Percentiles rank a stretch among this genome's conserved stretches.
phyloP scores from a whole-genome alignment of 2,329 filamentous ascomycete genomes.

The Arthrobotrys conoides region DNA sequence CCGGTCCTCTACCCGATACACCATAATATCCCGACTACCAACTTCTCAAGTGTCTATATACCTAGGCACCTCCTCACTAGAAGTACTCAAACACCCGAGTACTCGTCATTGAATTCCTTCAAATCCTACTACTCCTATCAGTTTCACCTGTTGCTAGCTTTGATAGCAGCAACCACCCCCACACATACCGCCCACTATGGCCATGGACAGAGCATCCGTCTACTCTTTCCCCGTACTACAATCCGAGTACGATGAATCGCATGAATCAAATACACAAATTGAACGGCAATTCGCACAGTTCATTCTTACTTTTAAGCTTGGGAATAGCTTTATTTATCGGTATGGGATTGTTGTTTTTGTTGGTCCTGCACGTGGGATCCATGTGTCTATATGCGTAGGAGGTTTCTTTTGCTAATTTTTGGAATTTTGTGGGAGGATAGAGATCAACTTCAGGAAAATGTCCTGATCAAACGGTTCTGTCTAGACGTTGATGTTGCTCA shows the following conservation, averaged over 20 bases:
- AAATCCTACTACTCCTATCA: neutral
- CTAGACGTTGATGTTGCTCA: conserved; percentile 97
- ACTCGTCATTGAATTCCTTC: neutral
- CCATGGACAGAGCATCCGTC: conserved; percentile 88
- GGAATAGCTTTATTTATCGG: conserved; percentile 96
- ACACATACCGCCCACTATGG: conserved; percentile 38
- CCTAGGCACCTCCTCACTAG: neutral
- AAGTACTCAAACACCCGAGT: neutral
- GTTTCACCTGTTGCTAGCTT: conserved; percentile 1
- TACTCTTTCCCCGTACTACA: conserved; percentile 83
- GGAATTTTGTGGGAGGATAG: conserved; percentile 68
- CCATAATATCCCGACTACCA: neutral
- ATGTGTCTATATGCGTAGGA: conserved; percentile 2
- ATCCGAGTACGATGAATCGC: conserved; percentile 75
- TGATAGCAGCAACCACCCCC: neutral
- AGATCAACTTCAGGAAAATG: conserved; percentile 96
- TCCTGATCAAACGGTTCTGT: conserved; percentile 91
- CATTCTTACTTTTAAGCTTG: conserved; percentile 91
- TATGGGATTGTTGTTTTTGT: conserved; percentile 66
- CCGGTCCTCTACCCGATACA: conserved; percentile 6
- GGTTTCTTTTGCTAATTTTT: conserved; percentile 47
- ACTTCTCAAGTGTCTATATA: neutral
- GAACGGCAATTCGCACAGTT: conserved; percentile 89
- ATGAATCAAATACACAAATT: conserved; percentile 79
- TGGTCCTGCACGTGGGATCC: neutral